These are phyloP conservation scores for Plasmodium yoelii DNA, from an alignment of 169 alveolate genomes.

Conservation along the genomic window DNA sequence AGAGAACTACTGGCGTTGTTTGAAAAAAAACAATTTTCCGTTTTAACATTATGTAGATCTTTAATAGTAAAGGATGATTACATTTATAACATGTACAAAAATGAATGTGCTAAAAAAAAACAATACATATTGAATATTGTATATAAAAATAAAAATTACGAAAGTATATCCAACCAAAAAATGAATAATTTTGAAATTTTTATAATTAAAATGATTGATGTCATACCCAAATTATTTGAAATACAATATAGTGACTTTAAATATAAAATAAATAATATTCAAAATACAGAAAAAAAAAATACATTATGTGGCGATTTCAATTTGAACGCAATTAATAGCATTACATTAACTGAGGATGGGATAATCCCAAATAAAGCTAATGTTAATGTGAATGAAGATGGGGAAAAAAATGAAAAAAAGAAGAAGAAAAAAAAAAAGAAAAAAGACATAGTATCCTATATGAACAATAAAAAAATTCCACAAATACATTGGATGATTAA, in stretches of 20 bases:
- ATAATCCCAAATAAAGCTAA: not conserved
- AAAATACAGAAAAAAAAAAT: conserved; percentile 1
- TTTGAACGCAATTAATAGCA: conserved; percentile 9
- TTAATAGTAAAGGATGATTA: conserved; percentile 15
- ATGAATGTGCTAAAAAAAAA: conserved; percentile 13
- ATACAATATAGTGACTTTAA: conserved; percentile 48
- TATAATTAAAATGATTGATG: conserved; percentile 63
- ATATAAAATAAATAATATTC: not conserved
- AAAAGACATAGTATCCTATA: conserved; percentile 56
- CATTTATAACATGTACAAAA: conserved; percentile 26
- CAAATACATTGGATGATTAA: conserved; percentile 75
- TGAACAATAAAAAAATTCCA: conserved; percentile 68
- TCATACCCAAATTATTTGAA: conserved; percentile 61
- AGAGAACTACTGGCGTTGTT: conserved; percentile 53
- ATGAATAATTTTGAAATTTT: conserved; percentile 76
- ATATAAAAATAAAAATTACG: conserved; percentile 55
- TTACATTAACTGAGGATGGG: not conserved
- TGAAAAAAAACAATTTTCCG: conserved; percentile 33
- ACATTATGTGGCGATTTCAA: conserved; percentile 16
- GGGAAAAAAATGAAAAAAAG: conserved; percentile 5
- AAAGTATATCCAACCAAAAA: conserved; percentile 61
- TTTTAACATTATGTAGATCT: conserved; percentile 58
- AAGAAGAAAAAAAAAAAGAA: conserved; percentile 55
- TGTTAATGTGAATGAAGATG: not conserved
- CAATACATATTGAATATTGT: conserved; percentile 37